phyloP scores from a whole-genome alignment of 768 basidiomycete genomes.

The Trametes cubensis region DNA sequence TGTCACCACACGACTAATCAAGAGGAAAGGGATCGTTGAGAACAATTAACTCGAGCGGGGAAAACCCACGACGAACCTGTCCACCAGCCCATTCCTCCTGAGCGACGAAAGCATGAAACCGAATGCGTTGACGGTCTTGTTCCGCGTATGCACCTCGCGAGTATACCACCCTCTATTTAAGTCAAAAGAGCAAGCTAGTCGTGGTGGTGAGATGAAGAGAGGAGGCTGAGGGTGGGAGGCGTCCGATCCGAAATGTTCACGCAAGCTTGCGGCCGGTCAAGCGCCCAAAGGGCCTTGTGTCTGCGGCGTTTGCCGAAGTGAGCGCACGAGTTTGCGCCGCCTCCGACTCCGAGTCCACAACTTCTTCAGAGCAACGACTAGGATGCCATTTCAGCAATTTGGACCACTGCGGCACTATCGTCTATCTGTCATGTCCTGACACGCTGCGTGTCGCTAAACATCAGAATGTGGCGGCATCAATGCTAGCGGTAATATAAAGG shows the following conservation, averaged over 20 bases:
- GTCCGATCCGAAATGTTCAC: constrained; percentile 15
- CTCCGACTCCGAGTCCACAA: too few relatives aligned
- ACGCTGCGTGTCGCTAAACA: too few relatives aligned
- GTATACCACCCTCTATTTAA: background rate
- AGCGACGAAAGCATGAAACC: constrained; percentile 43
- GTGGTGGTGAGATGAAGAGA: background rate
- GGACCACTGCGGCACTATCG: too few relatives aligned
- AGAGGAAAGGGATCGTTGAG: background rate
- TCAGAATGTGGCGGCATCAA: too few relatives aligned
- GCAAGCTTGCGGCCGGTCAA: constrained; percentile 9
- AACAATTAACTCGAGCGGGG: background rate
- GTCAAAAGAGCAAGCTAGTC: background rate
- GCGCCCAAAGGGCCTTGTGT: constrained; percentile 3
- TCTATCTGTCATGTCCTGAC: too few relatives aligned
- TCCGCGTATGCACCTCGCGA: background rate
- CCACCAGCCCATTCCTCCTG: constrained; percentile 41
- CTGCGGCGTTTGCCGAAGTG: background rate
- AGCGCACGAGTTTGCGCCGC: too few relatives aligned
- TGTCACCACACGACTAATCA: constrained; percentile 21
- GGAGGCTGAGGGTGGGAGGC: background rate
- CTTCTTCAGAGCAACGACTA: too few relatives aligned
- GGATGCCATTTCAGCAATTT: background rate
- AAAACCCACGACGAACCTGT: constrained; percentile 36
- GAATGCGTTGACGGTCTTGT: background rate
- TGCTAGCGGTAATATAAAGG: too few relatives aligned